A percentile compares a stretch with the other conserved stretches of the same genome.
These are phyloP conservation scores for Lactarius akahatsu DNA, from an alignment of 768 basidiomycete species.

Conservation along the genomic window DNA sequence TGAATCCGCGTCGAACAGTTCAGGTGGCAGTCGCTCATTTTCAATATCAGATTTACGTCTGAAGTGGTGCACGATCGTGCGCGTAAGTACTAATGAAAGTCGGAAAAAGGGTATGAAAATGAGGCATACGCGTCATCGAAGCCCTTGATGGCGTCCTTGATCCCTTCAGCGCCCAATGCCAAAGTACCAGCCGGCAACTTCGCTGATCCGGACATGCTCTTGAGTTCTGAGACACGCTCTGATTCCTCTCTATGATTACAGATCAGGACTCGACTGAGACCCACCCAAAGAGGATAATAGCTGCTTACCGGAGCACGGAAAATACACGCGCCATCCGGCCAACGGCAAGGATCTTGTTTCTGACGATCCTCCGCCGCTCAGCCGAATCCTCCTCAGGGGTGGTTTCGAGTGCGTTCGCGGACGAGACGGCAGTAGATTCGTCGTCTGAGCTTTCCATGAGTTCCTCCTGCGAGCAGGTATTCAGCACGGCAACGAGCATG, in stretches of 20 bases:
- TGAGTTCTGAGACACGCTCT: constrained; percentile 95
- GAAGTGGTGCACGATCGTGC: constrained; percentile 13
- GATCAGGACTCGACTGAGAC: constrained; percentile 1
- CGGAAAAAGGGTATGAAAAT: neutral
- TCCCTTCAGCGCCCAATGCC: constrained; percentile 87
- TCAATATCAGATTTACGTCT: constrained; percentile 98
- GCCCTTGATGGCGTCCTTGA: constrained; percentile 89
- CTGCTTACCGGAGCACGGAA: constrained; percentile 82
- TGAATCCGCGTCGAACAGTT: constrained; percentile 80
- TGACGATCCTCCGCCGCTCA: constrained; percentile 89
- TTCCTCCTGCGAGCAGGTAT: constrained; percentile 97
- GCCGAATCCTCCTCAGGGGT: constrained; percentile 46
- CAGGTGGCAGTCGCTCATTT: constrained; percentile 97
- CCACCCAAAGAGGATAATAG: neutral
- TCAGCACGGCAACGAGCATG: constrained; percentile 96
- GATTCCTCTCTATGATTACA: constrained; percentile 81
- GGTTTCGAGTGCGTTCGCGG: constrained; percentile 17
- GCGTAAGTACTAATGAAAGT: neutral
- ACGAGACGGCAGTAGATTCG: constrained; percentile 45
- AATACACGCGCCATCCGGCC: constrained; percentile 97
- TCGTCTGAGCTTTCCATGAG: constrained; percentile 71
- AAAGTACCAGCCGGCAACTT: constrained; percentile 82
- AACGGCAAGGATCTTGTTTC: constrained; percentile 98
- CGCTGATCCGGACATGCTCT: constrained; percentile 76
- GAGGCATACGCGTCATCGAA: constrained; percentile 92